Evolutionary conservation across 2,329 filamentous ascomycete species (phyloP), one percentile per base, ranked within the genome.

Genomic region (Epichloe uncinata): DNA sequence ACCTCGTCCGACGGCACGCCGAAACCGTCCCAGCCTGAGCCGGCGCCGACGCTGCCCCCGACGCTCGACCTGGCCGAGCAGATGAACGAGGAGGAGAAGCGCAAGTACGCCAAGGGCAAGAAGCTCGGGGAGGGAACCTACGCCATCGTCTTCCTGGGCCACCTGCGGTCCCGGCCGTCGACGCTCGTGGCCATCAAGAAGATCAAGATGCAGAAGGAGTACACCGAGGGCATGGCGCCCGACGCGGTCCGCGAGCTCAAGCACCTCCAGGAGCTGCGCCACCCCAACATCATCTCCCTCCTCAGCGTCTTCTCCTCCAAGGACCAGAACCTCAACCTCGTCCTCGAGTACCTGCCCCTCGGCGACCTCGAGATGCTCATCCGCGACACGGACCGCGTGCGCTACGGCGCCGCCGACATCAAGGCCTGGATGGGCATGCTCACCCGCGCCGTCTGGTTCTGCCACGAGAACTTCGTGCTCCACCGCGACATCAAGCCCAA

Each of bases 351-450:
- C 66, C 77, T 97, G 4, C 90, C 91, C 0, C 79, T 87, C n/a
- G 91, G 93, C 56, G 93, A 98, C 68, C 77, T 98, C 30, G 88
- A 97, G 68, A 88, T 90, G 77, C 79, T 98, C 52, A 95, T 95
- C 65, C 87, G 87, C 65, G 90, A 97, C 67, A 81, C 78, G 33
- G 78, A 83, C 43, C 73, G 73, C 49, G 83, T 96, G 44, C 80
- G 82, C 49, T 97, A 97, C 66, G 86, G 86, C 54, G 79, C 81
- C 11, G 85, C 87, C 16, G 93, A 98, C 66, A 89, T 97, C 66
- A 98, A 98, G 67, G 85, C 89, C 15, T 98, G 93, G 93, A 95
- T 96, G 84, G 87, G 86, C 55, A 97, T 97, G 93, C 77, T 97
- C n/a, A 79, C 79, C 30, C 82, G 91, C 41, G 93, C 86, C 26